Evolutionary conservation across 2,329 filamentous ascomycete species (phyloP).

Genomic region (Neopestalotiopsis sp.): DNA sequence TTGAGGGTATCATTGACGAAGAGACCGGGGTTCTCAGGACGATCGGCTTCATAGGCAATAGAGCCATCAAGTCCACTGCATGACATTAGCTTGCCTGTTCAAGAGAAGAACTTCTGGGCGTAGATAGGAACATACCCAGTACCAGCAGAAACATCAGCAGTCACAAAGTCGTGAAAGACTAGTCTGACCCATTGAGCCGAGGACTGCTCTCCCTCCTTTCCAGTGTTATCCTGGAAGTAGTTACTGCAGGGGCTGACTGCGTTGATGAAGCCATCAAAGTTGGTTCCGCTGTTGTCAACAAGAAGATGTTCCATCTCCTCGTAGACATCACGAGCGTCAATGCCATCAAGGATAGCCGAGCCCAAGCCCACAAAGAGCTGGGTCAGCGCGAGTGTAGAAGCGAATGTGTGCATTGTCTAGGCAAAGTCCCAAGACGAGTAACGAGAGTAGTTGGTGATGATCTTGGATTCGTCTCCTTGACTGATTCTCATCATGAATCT

Average conservation of each 20-base stretch:
- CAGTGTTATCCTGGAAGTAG: conserved; percentile 6
- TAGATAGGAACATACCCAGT: conserved; percentile 6
- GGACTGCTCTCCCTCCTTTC: conserved; percentile 6
- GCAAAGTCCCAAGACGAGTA: background rate
- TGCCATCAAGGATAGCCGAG: conserved; percentile 6
- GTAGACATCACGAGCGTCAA: conserved; percentile 4
- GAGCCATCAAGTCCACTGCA: conserved; percentile 14
- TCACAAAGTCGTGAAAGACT: conserved; percentile 10
- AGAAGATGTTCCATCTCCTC: conserved; percentile 12
- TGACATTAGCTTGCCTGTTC: background rate
- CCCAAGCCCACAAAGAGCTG: conserved; percentile 3
- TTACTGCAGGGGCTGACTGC: conserved; percentile 10
- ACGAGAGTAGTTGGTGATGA: background rate
- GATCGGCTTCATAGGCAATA: conserved; percentile 10
- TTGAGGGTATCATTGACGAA: conserved; percentile 14
- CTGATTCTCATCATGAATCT: background rate
- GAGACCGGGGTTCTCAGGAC: conserved; percentile 11
- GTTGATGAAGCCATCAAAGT: conserved; percentile 12
- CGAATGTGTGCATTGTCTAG: conserved; percentile 8
- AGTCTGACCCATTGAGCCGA: conserved; percentile 14
- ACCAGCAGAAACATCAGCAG: conserved; percentile 10
- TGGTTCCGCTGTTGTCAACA: conserved; percentile 11
- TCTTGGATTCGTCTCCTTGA: background rate
- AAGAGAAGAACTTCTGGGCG: background rate
- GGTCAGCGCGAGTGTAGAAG: background rate